Conservation (phyloP, 1,284 basidiomycete species). For the Sphagnurus paluster region DNA sequence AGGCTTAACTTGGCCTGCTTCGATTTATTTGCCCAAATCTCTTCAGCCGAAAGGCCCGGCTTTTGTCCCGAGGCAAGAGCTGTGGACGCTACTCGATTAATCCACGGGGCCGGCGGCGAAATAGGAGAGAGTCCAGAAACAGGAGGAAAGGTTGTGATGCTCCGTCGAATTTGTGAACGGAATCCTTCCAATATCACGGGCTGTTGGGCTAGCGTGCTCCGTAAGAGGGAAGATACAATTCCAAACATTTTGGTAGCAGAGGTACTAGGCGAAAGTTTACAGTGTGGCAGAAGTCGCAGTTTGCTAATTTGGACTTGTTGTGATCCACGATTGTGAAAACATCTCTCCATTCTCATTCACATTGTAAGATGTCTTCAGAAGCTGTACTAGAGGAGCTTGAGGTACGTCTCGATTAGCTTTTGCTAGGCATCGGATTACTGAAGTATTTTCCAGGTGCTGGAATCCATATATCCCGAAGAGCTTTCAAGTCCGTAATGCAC, state of each 20-base stretch:
- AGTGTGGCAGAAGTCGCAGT: not conserved
- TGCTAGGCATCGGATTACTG: conserved; percentile 8
- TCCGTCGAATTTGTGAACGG: conserved; percentile 10
- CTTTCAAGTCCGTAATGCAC: conserved; percentile 74
- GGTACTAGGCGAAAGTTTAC: not conserved
- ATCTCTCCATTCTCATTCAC: not conserved
- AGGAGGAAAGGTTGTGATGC: not conserved
- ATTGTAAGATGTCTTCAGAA: conserved; percentile 53
- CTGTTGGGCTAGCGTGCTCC: conserved; percentile 7
- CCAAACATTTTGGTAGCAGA: conserved; percentile 11
- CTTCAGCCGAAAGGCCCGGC: conserved; percentile 23
- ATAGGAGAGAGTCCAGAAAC: not conserved
- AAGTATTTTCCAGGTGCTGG: conserved; percentile 68
- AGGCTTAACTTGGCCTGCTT: conserved; percentile 24
- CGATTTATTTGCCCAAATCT: conserved; percentile 42
- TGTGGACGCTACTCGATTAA: not conserved
- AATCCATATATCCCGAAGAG: conserved; percentile 95
- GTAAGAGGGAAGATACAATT: conserved; percentile 12
- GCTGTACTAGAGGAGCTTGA: conserved; percentile 84
- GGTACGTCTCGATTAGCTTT: conserved; percentile 45
- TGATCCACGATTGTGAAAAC: not conserved
- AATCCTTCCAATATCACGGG: conserved; percentile 4
- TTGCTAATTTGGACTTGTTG: conserved; percentile 15
- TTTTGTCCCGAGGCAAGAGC: not conserved
- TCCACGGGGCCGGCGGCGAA: conserved; percentile 1